A percentile compares a stretch with the other conserved stretches of the same genome.
Conservation (phyloP, 2,329 filamentous ascomycete species). For the Rhynchosporium agropyri region DNA sequence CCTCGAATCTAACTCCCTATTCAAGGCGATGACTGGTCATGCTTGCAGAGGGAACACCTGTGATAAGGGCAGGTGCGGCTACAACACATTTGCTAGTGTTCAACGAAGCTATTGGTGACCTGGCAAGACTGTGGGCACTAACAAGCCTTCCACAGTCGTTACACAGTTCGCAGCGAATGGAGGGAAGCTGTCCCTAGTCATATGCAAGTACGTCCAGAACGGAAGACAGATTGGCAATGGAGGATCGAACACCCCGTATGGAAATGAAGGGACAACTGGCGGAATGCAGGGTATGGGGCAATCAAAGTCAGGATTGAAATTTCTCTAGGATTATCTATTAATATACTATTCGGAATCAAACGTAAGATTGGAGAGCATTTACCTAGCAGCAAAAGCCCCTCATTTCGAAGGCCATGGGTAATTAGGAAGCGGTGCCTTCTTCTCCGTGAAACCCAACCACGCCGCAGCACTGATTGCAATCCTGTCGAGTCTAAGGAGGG, state of each 20-base stretch:
- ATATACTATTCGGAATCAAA: background rate
- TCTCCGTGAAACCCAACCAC: conserved; percentile 20
- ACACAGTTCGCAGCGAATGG: conserved; percentile 55
- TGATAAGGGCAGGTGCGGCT: conserved; percentile 50
- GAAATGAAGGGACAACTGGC: conserved; percentile 47
- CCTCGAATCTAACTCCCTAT: conserved; percentile 62
- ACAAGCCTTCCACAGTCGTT: conserved; percentile 50
- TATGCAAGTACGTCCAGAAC: conserved; percentile 53
- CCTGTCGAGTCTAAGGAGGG: conserved; percentile 18
- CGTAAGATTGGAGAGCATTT: too few relatives aligned
- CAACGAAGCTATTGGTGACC: conserved; percentile 36
- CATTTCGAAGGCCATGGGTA: conserved; percentile 5
- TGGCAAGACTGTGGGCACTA: conserved; percentile 46
- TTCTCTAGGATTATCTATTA: too few relatives aligned
- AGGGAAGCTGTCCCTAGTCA: conserved; percentile 49
- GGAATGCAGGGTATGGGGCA: conserved; percentile 46
- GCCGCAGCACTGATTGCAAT: conserved; percentile 14
- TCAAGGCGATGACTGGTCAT: conserved; percentile 61
- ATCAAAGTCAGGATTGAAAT: too few relatives aligned
- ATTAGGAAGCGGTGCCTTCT: conserved; percentile 9
- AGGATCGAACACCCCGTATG: conserved; percentile 57
- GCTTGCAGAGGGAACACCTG: conserved; percentile 55
- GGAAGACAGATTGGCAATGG: conserved; percentile 54
- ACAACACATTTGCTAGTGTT: conserved; percentile 47
- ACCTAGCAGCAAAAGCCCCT: background rate